These are phyloP conservation scores for Talaromyces verruculosus DNA, from an alignment of 2,329 filamentous ascomycete genomes.

Conservation along the genomic window DNA sequence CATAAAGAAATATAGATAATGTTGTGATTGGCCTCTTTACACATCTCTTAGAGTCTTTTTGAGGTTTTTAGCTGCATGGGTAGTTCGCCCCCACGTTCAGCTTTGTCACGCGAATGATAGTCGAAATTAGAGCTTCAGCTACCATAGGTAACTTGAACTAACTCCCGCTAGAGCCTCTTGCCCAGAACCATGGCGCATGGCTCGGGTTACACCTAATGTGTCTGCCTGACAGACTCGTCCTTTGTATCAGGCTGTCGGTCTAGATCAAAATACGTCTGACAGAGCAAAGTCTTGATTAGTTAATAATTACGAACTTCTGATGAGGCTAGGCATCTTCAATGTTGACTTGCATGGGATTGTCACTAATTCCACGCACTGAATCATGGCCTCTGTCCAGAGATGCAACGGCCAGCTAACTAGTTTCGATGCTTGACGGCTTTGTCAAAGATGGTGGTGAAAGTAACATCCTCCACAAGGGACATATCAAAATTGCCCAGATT, in stretches of 20 bases:
- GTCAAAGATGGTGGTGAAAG: neutral
- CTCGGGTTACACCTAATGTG: neutral
- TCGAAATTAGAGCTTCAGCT: neutral
- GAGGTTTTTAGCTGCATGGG: neutral
- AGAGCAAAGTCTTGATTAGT: neutral
- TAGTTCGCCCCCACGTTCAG: neutral
- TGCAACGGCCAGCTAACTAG: neutral
- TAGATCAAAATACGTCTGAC: neutral
- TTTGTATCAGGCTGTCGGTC: neutral
- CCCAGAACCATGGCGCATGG: neutral
- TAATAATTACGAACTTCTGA: neutral
- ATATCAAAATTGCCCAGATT: conserved; percentile 1
- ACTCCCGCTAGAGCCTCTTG: too few species aligned
- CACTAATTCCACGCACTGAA: neutral
- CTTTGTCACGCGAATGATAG: neutral
- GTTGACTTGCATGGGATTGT: neutral
- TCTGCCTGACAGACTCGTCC: neutral
- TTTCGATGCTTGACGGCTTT: neutral
- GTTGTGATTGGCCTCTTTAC: neutral
- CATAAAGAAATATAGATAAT: neutral
- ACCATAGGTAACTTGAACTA: neutral
- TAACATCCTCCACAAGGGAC: neutral
- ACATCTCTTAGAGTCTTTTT: neutral
- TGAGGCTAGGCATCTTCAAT: neutral
- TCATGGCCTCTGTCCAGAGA: neutral